Base-by-base conservation (phyloP, 306 rosid genomes). In the Dryas alaskensis region DNA sequence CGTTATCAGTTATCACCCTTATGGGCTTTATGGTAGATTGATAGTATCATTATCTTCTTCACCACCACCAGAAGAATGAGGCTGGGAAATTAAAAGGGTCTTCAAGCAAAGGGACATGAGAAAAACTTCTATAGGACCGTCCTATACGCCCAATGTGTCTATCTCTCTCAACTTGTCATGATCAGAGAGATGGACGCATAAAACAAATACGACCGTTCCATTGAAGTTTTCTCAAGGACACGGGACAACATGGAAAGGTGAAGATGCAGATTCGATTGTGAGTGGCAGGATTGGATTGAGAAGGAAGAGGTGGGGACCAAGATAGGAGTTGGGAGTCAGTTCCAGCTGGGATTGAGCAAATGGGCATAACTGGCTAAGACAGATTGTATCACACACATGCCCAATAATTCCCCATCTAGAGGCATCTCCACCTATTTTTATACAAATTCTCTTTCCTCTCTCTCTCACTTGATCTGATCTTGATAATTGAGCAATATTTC, bases 311-410 rank as follows among this genome's bases (percentile, higher is more conserved):
- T 74, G 89, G 96, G 86, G 69, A 79, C 86, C 70, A 81, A 51
- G 42, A 67, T 40, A 63, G 80, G 69, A 74, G 52, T 67, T 58
- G 76, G 85, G 57, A 76, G 86, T 75, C 72, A 76, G 80, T 75
- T 80, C 80, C 89, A 88, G 92, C 88, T 89, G 88, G 85, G 84
- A 70, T 69, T 82, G 87, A 84, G 60, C 83, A 81, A 87, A 55
- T 80, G 82, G 67, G 82, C 87, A 85, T 61, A 86, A 79, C 70
- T 90, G 88, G 91, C 84, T 77, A 55, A 76, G 84, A 86, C 89
- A 81, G 83, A 82, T 79, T 57, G 84, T 76, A 73, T 68, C 81
- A 72, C 61, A 55, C 31, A 82, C 83, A 79, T 81, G 86, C 66
- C 46, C 85, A 81, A 89, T 90, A 86, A 87, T 84, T 79, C 55